Evolutionary conservation across 768 basidiomycete genomes (phyloP).

Genomic region (Podaxis sp.): DNA sequence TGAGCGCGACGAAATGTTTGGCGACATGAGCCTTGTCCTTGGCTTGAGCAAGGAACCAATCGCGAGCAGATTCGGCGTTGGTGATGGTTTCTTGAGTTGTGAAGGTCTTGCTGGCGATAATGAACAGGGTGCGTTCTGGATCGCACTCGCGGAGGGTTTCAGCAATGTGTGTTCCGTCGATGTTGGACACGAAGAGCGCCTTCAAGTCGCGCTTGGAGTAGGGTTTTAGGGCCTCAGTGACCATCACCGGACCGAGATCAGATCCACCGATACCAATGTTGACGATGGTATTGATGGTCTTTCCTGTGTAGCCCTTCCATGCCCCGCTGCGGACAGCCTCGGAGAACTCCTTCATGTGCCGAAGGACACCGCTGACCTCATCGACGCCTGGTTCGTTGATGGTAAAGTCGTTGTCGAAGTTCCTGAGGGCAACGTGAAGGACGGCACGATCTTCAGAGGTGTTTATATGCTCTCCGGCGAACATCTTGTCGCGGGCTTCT

Average conservation of each 20-base stretch:
- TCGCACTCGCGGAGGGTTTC: slow-evolving; percentile 81
- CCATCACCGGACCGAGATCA: slow-evolving; percentile 98
- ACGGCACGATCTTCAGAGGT: slow-evolving; percentile 98
- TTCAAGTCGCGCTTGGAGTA: slow-evolving; percentile 89
- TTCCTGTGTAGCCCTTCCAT: slow-evolving; percentile 98
- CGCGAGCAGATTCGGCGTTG: slow-evolving; percentile 90
- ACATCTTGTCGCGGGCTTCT: slow-evolving; percentile 87
- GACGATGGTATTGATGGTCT: slow-evolving; percentile 90
- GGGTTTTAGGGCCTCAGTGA: slow-evolving; percentile 93
- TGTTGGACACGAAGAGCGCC: slow-evolving; percentile 92
- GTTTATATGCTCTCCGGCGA: slow-evolving; percentile 95
- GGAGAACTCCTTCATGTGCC: slow-evolving; percentile 90
- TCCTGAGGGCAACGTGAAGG: slow-evolving; percentile 89
- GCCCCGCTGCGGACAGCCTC: slow-evolving; percentile 79
- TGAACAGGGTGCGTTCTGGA: slow-evolving; percentile 93
- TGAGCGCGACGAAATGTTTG: slow-evolving; percentile 98
- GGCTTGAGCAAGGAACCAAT: slow-evolving; percentile 89
- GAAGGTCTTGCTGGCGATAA: slow-evolving; percentile 98
- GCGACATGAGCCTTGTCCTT: slow-evolving; percentile 90
- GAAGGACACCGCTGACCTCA: slow-evolving; percentile 80
- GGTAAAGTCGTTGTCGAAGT: slow-evolving; percentile 63
- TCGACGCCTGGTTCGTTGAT: slow-evolving; percentile 80
- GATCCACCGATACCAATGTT: slow-evolving; percentile 99
- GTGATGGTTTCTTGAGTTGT: slow-evolving; percentile 99
- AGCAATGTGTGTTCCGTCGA: slow-evolving; percentile 96